These are phyloP conservation scores for Bipolaris zeicola DNA, from an alignment of 2,329 filamentous ascomycete genomes.

Conservation along the genomic window DNA sequence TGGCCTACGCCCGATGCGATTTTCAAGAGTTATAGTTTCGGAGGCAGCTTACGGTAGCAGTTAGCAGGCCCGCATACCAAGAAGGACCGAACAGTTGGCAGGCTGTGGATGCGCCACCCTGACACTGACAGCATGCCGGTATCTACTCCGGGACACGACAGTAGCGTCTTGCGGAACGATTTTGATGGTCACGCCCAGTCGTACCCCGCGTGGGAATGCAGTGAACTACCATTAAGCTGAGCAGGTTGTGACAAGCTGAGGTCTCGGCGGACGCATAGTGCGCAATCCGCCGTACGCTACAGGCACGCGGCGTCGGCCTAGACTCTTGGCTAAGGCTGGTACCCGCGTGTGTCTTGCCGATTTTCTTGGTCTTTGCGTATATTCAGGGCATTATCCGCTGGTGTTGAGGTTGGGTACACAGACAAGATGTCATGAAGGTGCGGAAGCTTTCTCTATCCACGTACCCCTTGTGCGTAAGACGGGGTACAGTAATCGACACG, in stretches of 20 bases:
- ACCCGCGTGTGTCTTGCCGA: constrained; percentile 4
- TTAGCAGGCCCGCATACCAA: constrained; percentile 3
- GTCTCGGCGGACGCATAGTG: constrained; percentile 14
- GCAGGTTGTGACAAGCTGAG: not conserved
- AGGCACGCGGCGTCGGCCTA: constrained; percentile 16
- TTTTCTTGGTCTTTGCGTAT: constrained; percentile 3
- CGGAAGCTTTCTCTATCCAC: constrained; percentile 7
- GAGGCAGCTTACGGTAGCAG: constrained; percentile 5
- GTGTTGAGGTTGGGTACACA: not conserved
- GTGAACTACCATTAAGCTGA: constrained; percentile 1
- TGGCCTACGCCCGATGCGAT: not conserved
- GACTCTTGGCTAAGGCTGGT: constrained; percentile 6
- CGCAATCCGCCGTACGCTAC: constrained; percentile 7
- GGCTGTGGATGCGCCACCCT: constrained; percentile 1
- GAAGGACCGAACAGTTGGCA: constrained; percentile 2
- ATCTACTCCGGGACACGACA: constrained; percentile 4
- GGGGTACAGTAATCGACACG: not conserved
- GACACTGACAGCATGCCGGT: constrained; percentile 7
- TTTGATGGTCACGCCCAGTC: not conserved
- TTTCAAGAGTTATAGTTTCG: constrained; percentile 9
- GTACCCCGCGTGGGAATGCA: constrained; percentile 12
- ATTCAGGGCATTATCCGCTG: constrained; percentile 8
- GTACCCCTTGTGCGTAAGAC: not conserved
- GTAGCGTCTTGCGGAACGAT: constrained; percentile 2
- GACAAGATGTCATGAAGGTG: not conserved